phyloP scores from a whole-genome alignment of 2,329 filamentous ascomycete species.

The Metarhizium rileyi region DNA sequence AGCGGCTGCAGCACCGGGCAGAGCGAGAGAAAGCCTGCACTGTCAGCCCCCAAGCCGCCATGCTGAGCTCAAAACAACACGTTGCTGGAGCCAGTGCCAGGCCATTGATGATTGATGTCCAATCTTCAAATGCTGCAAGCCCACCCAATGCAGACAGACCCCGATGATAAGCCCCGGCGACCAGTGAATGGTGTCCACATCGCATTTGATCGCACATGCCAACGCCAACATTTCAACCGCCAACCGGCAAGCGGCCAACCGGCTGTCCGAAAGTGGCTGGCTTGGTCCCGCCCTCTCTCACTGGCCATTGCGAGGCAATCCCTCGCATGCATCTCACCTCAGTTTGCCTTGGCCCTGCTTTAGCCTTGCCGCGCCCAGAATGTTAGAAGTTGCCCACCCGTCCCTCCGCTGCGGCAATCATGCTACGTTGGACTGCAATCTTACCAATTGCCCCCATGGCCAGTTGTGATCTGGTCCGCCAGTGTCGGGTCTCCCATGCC shows the following conservation, averaged over 20 bases:
- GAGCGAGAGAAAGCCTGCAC: too few species aligned
- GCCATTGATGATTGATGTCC: too few species aligned
- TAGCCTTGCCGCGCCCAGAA: background rate
- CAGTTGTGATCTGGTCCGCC: background rate
- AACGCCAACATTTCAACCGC: background rate
- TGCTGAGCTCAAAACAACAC: background rate
- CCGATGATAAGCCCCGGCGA: background rate
- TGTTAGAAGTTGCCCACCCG: background rate
- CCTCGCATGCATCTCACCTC: background rate
- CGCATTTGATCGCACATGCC: background rate
- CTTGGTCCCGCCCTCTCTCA: background rate
- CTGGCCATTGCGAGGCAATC: background rate
- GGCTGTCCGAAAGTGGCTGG: background rate
- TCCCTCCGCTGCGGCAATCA: background rate
- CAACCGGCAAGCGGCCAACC: background rate
- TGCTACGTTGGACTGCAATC: background rate
- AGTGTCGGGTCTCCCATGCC: background rate
- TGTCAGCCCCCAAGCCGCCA: too few species aligned
- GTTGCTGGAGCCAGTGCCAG: background rate
- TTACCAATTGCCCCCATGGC: background rate
- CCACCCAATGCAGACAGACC: background rate
- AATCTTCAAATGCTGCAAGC: too few species aligned
- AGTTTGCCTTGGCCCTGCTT: background rate
- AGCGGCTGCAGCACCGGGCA: too few species aligned
- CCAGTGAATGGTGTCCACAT: background rate